Evolutionary conservation across 305 asterid genomes (phyloP).

Genomic region (Petunia hybrid): DNA sequence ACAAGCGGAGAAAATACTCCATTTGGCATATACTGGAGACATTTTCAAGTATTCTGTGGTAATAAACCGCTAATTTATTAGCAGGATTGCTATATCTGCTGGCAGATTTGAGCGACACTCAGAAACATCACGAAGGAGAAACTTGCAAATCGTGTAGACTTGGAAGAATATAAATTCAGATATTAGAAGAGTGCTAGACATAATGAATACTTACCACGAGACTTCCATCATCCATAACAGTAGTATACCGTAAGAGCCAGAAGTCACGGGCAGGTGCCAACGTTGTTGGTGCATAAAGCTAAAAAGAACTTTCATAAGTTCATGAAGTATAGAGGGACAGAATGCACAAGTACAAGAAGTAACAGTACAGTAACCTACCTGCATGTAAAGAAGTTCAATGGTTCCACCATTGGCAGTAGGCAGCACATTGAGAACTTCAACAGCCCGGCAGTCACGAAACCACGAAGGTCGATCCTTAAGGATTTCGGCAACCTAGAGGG

Average conservation of each 20-base stretch:
- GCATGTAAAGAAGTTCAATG: conserved; percentile 92
- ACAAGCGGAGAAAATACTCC: neutral
- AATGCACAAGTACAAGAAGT: neutral
- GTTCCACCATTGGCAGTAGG: conserved; percentile 99
- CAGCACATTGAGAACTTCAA: conserved; percentile 82
- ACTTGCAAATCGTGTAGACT: neutral
- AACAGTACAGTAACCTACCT: conserved; percentile 50
- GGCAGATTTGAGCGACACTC: neutral
- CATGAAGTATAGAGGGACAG: neutral
- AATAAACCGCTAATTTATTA: neutral
- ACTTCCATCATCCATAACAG: conserved; percentile 92
- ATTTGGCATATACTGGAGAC: neutral
- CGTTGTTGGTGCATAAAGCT: conserved; percentile 97
- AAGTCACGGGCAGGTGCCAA: conserved; percentile 96
- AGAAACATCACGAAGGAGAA: neutral
- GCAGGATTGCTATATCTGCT: neutral
- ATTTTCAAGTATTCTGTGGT: neutral
- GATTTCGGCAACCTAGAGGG: conserved; percentile 87
- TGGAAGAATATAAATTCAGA: neutral
- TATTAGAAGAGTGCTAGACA: neutral
- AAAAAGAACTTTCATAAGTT: conserved; percentile 29
- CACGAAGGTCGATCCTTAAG: conserved; percentile 95
- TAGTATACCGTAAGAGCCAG: conserved; percentile 84
- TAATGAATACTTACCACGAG: conserved; percentile 63
- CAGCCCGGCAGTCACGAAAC: conserved; percentile 94